Conservation (phyloP, 192 early-diverging fungal species). For the Powellomyces hirtus region DNA sequence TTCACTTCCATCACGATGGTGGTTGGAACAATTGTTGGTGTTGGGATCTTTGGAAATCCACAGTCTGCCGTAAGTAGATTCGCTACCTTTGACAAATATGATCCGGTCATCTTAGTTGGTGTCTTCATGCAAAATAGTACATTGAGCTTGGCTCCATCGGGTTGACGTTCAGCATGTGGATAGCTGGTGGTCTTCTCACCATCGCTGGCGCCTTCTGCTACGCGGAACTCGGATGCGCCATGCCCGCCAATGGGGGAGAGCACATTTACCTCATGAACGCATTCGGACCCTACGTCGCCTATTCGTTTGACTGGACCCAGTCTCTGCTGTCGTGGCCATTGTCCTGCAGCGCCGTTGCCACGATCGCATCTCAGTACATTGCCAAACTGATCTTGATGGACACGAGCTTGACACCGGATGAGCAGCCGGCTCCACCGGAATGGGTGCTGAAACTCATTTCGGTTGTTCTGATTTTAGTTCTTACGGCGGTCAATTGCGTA, state of each 20-base stretch:
- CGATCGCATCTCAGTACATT: not conserved
- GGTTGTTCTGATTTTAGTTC: not conserved
- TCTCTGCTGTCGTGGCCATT: slow-evolving; percentile 5
- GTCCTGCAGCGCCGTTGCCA: not conserved
- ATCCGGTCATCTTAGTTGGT: too few relatives aligned
- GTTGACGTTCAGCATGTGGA: not conserved
- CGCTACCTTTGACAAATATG: too few relatives aligned
- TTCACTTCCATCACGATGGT: slow-evolving; percentile 4
- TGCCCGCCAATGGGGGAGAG: not conserved
- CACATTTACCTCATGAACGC: not conserved
- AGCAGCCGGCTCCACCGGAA: not conserved
- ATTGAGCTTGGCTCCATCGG: not conserved
- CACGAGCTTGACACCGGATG: not conserved
- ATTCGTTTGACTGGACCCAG: slow-evolving; percentile 2
- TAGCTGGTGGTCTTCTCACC: not conserved
- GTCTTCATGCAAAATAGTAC: not conserved
- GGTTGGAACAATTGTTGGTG: slow-evolving; percentile 3
- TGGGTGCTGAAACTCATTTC: not conserved
- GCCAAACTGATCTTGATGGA: slow-evolving; percentile 1
- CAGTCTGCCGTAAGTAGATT: slow-evolving; percentile 1
- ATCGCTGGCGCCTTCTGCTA: slow-evolving; percentile 11
- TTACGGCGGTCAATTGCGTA: not conserved
- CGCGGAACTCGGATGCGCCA: slow-evolving; percentile 1
- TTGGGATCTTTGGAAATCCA: slow-evolving; percentile 3
- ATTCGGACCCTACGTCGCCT: not conserved